phyloP scores from a whole-genome alignment of 2,329 filamentous ascomycete genomes.

The Nigrospora oryzae region DNA sequence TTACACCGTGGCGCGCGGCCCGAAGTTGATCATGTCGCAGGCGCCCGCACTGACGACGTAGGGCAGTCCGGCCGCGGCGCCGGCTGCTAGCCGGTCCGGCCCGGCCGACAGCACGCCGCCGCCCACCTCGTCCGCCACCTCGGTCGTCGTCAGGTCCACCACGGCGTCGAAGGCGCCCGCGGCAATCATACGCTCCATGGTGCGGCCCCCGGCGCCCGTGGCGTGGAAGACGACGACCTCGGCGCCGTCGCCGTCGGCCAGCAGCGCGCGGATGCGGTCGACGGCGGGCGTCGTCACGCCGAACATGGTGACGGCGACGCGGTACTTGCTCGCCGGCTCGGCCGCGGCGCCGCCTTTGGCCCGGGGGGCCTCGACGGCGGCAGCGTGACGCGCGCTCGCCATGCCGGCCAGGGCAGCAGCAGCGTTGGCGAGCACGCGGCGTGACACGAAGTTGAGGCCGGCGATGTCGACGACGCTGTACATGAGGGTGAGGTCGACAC shows the following conservation, averaged over 20 bases:
- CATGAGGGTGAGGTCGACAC: slow-evolving; percentile 62
- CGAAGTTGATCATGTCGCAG: slow-evolving; percentile 58
- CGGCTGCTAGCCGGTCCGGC: slow-evolving; percentile 45
- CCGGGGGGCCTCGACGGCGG: too few relatives aligned
- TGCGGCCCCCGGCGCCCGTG: slow-evolving; percentile 58
- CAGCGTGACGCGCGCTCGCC: slow-evolving; percentile 20
- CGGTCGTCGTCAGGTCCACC: slow-evolving; percentile 64
- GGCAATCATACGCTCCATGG: slow-evolving; percentile 57
- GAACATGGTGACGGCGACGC: slow-evolving; percentile 64
- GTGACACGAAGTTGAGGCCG: slow-evolving; percentile 52
- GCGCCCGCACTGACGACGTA: slow-evolving; percentile 40
- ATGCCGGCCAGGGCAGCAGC: slow-evolving; percentile 53
- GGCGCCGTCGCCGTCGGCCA: slow-evolving; percentile 32
- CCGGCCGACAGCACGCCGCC: slow-evolving; percentile 58
- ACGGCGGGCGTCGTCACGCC: slow-evolving; percentile 64
- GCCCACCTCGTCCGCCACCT: slow-evolving; percentile 54
- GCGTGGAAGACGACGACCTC: slow-evolving; percentile 63
- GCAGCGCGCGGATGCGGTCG: slow-evolving; percentile 39
- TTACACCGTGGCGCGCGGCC: slow-evolving; percentile 38
- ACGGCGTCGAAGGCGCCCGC: slow-evolving; percentile 55
- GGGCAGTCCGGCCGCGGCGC: slow-evolving; percentile 48
- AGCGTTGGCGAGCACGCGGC: slow-evolving; percentile 52
- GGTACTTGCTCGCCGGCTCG: slow-evolving; percentile 24
- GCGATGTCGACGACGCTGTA: slow-evolving; percentile 65
- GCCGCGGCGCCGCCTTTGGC: neutral